phyloP scores from a whole-genome alignment of 2,329 filamentous ascomycete genomes.

The Arthrobotrys conoides region DNA sequence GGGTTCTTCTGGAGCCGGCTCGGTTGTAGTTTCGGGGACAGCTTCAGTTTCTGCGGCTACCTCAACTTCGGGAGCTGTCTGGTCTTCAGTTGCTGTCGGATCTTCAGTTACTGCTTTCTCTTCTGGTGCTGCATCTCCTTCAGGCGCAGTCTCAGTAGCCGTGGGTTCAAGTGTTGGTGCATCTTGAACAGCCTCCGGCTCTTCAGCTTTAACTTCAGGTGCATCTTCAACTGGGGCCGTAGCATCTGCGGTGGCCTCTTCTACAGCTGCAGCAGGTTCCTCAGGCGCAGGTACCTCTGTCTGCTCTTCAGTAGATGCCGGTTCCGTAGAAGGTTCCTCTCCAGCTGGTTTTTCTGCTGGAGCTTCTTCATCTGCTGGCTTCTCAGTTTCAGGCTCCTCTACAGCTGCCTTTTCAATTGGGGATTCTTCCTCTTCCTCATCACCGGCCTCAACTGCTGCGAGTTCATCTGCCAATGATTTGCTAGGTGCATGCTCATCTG shows the following conservation, averaged over 20 bases:
- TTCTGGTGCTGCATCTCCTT: neutral
- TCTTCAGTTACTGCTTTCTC: slow-evolving; percentile 2
- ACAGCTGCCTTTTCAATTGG: slow-evolving; percentile 9
- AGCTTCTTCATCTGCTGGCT: slow-evolving; percentile 23
- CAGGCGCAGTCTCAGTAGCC: neutral
- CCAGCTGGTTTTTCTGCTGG: neutral
- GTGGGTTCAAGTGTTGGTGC: neutral
- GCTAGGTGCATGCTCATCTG: slow-evolving; percentile 18
- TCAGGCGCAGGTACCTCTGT: slow-evolving; percentile 8
- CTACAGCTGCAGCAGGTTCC: slow-evolving; percentile 4
- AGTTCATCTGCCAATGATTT: slow-evolving; percentile 12
- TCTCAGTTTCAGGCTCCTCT: slow-evolving; percentile 26
- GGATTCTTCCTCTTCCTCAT: neutral
- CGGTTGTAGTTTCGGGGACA: neutral
- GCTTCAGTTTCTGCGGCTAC: slow-evolving; percentile 10
- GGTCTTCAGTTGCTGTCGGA: neutral
- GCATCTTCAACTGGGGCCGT: slow-evolving; percentile 6
- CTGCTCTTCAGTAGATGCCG: slow-evolving; percentile 8
- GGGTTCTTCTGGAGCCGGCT: slow-evolving; percentile 24
- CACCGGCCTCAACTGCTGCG: neutral
- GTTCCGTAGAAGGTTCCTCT: slow-evolving; percentile 22
- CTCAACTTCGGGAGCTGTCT: slow-evolving; percentile 18
- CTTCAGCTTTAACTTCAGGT: slow-evolving; percentile 20
- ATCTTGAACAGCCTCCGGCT: slow-evolving; percentile 6
- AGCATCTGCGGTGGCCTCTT: slow-evolving; percentile 1